Evolutionary conservation across 805 yeast genomes (phyloP).

Genomic region (Clavispora fructus): DNA sequence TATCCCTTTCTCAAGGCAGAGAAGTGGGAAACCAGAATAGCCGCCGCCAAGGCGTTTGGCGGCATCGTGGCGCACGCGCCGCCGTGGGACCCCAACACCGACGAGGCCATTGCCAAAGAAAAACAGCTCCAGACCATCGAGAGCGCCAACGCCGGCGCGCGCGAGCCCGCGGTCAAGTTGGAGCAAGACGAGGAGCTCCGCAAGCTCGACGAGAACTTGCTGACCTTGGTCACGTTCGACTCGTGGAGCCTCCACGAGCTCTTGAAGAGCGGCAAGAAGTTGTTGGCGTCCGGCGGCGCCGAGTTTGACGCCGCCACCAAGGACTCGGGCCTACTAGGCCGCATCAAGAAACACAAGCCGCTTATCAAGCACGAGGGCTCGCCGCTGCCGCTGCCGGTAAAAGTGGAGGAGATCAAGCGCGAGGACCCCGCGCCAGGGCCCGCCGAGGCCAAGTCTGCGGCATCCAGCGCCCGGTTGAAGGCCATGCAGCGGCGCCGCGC

Average conservation of each 20-base stretch:
- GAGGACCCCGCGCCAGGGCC: constrained; percentile 8
- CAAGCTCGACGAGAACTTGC: constrained; percentile 34
- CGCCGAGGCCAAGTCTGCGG: constrained; percentile 20
- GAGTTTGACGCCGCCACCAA: constrained; percentile 28
- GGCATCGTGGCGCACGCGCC: constrained; percentile 78
- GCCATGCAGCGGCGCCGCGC: constrained; percentile 95
- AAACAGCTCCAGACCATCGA: constrained; percentile 12
- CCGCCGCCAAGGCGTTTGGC: constrained; percentile 94
- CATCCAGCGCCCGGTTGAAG: constrained; percentile 70
- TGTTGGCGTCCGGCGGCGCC: constrained; percentile 60
- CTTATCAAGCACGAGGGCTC: constrained; percentile 23
- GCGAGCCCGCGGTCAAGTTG: constrained; percentile 27
- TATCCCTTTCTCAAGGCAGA: constrained; percentile 79
- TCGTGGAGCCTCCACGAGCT: constrained; percentile 48
- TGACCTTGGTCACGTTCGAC: constrained; percentile 42
- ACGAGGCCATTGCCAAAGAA: constrained; percentile 24
- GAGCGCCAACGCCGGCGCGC: constrained; percentile 18
- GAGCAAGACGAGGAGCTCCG: constrained; percentile 40
- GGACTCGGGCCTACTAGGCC: constrained; percentile 41
- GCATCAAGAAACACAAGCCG: constrained; percentile 46
- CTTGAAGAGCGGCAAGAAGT: constrained; percentile 45
- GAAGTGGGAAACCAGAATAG: constrained; percentile 94
- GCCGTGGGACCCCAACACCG: constrained; percentile 77
- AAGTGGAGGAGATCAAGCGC: constrained; percentile 1
- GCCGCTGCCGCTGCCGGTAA: constrained; percentile 1